These are phyloP conservation scores for Chaetothyriales sp. DNA, from an alignment of 2,329 filamentous ascomycete species.

Conservation along the genomic window DNA sequence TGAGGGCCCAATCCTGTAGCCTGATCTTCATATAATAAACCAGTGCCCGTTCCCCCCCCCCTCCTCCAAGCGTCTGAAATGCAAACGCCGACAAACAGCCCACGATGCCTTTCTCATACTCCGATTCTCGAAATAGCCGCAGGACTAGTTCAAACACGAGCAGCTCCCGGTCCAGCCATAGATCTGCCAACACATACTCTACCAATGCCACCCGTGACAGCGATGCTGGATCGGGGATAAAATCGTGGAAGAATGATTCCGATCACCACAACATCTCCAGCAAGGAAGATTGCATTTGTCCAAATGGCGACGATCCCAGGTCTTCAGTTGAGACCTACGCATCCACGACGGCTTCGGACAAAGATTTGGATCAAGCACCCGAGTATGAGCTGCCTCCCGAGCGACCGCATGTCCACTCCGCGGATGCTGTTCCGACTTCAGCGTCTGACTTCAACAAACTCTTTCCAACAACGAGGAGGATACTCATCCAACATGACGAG, in stretches of 20 bases:
- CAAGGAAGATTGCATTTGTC: conserved; percentile 8
- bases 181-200: conserved; percentile 12
- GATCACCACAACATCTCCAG: conserved; percentile 1
- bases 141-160: conserved; percentile 1
- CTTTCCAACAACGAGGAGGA: conserved; percentile 69
- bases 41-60: neutral
- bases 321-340: conserved; percentile 65
- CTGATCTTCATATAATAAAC: neutral
- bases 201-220: conserved; percentile 11
- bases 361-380: conserved; percentile 37
- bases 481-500: conserved; percentile 81
- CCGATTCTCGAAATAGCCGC: conserved; percentile 9
- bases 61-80: neutral
- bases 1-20: neutral
- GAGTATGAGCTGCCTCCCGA: conserved; percentile 36
- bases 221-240: neutral
- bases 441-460: conserved; percentile 68
- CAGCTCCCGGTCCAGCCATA: neutral
- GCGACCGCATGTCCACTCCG: conserved; percentile 44
- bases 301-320: conserved; percentile 21
- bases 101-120: conserved; percentile 4
- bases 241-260: neutral
- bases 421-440: conserved; percentile 58
- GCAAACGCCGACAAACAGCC: neutral
- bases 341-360: conserved; percentile 52